These are phyloP conservation scores for Endothia cerciana DNA, from an alignment of 2,329 filamentous ascomycete species.

Conservation along the genomic window DNA sequence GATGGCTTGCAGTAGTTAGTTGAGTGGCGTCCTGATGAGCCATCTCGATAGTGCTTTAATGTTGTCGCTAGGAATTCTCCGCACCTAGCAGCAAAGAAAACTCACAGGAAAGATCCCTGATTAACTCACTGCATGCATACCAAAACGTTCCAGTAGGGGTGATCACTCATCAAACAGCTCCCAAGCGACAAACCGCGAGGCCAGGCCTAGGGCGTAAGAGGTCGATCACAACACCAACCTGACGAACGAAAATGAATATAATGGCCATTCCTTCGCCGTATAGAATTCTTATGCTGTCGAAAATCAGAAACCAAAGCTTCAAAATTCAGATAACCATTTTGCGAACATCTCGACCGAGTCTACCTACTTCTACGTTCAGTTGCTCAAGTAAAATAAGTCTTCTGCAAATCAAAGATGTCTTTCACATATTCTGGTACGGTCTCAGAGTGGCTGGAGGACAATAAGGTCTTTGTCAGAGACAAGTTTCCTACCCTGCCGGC, in stretches of 20 bases:
- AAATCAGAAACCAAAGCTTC: neutral
- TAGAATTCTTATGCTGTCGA: neutral
- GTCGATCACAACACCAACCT: neutral
- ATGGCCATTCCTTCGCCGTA: neutral
- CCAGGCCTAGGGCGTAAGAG: neutral
- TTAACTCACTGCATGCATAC: neutral
- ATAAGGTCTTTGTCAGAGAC: slow-evolving; percentile 17
- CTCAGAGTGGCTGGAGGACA: slow-evolving; percentile 21
- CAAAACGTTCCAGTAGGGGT: neutral
- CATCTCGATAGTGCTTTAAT: neutral
- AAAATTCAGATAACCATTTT: neutral
- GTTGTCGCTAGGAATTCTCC: neutral
- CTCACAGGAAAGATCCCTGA: neutral
- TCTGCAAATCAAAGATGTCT: slow-evolving; percentile 11
- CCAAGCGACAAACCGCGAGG: neutral
- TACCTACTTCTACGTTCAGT: neutral
- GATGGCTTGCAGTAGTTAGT: neutral
- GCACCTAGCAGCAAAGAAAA: neutral
- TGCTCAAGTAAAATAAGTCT: neutral
- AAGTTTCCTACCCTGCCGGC: slow-evolving; percentile 14
- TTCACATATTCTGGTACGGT: slow-evolving; percentile 9
- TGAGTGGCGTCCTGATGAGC: neutral
- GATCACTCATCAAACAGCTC: neutral
- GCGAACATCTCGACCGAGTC: neutral
- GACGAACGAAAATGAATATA: neutral